phyloP scores from a whole-genome alignment of 495 filamentous ascomycete genomes.

The Hypoxylon rickii region DNA sequence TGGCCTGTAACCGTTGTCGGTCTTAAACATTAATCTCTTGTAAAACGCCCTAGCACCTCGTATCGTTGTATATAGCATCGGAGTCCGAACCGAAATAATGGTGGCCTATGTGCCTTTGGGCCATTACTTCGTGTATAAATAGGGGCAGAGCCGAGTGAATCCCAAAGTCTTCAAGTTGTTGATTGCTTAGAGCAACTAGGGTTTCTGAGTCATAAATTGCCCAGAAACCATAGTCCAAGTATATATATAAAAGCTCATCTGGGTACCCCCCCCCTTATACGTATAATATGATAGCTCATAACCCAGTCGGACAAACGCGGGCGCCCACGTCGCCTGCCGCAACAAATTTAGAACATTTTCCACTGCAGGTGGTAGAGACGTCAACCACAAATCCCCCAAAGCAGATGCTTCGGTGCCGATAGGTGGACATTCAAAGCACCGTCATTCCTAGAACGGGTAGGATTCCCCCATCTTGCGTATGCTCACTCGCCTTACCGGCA shows the following conservation, averaged over 20 bases:
- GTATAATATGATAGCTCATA: slow-evolving; percentile 14
- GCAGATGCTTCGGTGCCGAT: slow-evolving; percentile 30
- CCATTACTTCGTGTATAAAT: slow-evolving; percentile 4
- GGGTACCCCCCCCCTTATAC: neutral
- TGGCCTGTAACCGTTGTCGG: neutral
- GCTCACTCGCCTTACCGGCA: slow-evolving; percentile 11
- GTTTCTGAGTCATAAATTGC: no score
- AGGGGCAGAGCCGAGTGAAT: slow-evolving; percentile 7
- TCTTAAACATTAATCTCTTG: no score
- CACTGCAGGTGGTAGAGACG: slow-evolving; percentile 23
- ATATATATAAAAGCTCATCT: slow-evolving; percentile 13
- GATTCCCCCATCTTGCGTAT: slow-evolving; percentile 28
- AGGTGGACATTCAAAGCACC: slow-evolving; percentile 5
- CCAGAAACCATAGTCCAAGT: slow-evolving; percentile 4
- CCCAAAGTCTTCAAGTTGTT: neutral
- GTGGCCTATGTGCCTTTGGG: slow-evolving; percentile 5
- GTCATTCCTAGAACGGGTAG: slow-evolving; percentile 17
- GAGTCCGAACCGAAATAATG: slow-evolving; percentile 2
- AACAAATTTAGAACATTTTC: slow-evolving; percentile 14
- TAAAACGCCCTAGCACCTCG: no score
- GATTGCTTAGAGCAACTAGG: slow-evolving; percentile 1
- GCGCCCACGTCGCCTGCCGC: slow-evolving; percentile 24
- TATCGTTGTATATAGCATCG: no score
- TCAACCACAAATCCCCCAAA: slow-evolving; percentile 13
- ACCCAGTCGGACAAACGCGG: slow-evolving; percentile 20